Percentiles rank a stretch among this genome's conserved stretches.
These are phyloP conservation scores for Trichoderma arundinaceum DNA, from an alignment of 2,329 filamentous ascomycete species.

Conservation along the genomic window DNA sequence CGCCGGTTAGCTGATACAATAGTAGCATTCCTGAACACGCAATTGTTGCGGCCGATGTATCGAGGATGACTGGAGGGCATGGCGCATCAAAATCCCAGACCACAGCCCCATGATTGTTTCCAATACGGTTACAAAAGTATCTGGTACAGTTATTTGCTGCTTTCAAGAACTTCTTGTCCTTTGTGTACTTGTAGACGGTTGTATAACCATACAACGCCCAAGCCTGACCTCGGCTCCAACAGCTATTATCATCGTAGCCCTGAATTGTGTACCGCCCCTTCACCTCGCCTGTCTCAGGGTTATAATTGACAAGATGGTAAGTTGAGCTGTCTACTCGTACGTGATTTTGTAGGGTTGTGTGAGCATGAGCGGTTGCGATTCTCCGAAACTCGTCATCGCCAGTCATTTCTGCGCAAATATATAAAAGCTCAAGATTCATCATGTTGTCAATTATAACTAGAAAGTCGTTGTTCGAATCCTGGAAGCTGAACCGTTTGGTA, in stretches of 20 bases:
- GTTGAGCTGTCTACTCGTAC: conserved; percentile 31
- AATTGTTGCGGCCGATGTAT: conserved; percentile 29
- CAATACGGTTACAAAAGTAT: conserved; percentile 30
- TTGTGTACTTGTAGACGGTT: conserved; percentile 29
- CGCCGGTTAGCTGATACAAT: conserved; percentile 29
- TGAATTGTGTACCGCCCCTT: conserved; percentile 32
- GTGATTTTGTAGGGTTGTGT: conserved; percentile 25
- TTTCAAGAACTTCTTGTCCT: conserved; percentile 29
- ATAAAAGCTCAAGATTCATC: conserved; percentile 35
- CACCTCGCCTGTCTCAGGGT: conserved; percentile 30
- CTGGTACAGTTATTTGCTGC: conserved; percentile 9
- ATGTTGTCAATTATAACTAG: conserved; percentile 34
- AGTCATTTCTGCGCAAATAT: conserved; percentile 29
- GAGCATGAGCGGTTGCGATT: conserved; percentile 30
- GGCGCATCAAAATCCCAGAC: conserved; percentile 35
- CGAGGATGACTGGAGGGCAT: conserved; percentile 33
- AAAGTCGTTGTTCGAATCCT: conserved; percentile 26
- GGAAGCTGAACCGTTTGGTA: conserved; percentile 24
- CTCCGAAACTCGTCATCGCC: conserved; percentile 27
- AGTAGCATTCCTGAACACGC: conserved; percentile 31
- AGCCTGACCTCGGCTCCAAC: conserved; percentile 32
- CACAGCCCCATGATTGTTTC: conserved; percentile 12
- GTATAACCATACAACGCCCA: conserved; percentile 32
- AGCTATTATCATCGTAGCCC: conserved; percentile 30
- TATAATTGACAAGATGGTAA: conserved; percentile 32